These are phyloP conservation scores for Pyrus bretschneideri DNA, from an alignment of 306 rosid species.

Conservation along the genomic window DNA sequence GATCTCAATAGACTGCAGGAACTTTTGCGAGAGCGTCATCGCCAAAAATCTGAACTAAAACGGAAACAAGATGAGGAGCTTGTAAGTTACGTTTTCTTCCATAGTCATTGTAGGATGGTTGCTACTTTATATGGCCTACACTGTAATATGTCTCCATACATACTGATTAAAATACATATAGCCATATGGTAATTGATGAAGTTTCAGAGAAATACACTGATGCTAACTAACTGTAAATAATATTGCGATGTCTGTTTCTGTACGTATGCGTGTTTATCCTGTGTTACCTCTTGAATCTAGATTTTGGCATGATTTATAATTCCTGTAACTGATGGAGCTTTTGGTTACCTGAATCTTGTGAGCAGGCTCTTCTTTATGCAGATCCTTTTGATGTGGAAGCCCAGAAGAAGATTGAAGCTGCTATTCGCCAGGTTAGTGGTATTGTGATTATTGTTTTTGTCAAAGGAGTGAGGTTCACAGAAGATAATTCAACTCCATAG, in stretches of 20 bases:
- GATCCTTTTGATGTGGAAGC: slow-evolving; percentile 98
- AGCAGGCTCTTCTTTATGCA: slow-evolving; percentile 85
- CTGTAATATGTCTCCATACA: not conserved
- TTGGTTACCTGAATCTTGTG: slow-evolving; percentile 9
- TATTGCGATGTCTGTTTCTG: not conserved
- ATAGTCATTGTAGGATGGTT: not conserved
- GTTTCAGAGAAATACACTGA: not conserved
- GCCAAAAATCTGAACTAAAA: slow-evolving; percentile 44
- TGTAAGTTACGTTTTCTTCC: slow-evolving; percentile 38
- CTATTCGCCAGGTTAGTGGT: slow-evolving; percentile 73
- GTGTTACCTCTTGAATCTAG: not conserved
- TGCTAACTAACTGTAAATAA: not conserved
- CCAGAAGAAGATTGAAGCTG: slow-evolving; percentile 96
- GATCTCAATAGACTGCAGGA: slow-evolving; percentile 75
- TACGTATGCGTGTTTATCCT: not conserved
- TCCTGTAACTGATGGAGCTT: not conserved
- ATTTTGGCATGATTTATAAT: not conserved
- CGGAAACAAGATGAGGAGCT: slow-evolving; percentile 81
- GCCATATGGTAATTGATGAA: not conserved
- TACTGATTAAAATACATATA: no score
- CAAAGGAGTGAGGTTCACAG: not conserved
- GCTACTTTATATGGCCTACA: slow-evolving; percentile 1
- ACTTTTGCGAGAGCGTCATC: slow-evolving; percentile 51
- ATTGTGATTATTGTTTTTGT: not conserved
- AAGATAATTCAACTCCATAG: not conserved